Evolutionary conservation across 768 basidiomycete genomes (phyloP), one percentile per base, ranked within the genome.

Genomic region (Filobasidium floriforme): DNA sequence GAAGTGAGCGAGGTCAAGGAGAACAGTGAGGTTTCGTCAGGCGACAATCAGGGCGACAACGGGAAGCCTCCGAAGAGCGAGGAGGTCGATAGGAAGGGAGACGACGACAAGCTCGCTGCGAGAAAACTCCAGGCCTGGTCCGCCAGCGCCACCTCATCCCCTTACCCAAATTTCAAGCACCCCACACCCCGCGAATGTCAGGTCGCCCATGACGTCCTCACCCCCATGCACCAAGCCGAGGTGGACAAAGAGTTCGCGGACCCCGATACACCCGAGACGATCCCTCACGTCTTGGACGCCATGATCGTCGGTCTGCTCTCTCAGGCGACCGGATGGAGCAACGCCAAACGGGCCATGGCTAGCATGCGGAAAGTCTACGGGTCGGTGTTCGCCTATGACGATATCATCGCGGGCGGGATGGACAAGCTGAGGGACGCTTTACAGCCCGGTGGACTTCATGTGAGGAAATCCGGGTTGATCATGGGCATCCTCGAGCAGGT

Each of bases 341-440:
- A 67, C 40, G 66, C 66, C 41, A 67, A 67, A 55, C 61, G 66
- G 32, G 66, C 66, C 37, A 67, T 67, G 52, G 51, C 41, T 10
- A 61, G 60, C 41, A 59, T 67, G 66, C 32, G 24, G 41, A 15
- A 12, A 14, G 44, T 44, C 12, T 67, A 67, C 32, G 66, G 66
- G 15, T 67, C 66, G 37, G 54, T 63, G 19, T 67, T 62, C 55
- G 66, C 66, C 22, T 67, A 63, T 44, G 61, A 67, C 41, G 51
- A 41, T 1, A 67, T 67, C 41, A 24, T 41, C n/a, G 54, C 18
- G 15, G 61, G 62, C n/a, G 66, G 66, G 14, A 26, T 32, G 40
- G 61, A 55, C 26, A 67, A 67, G 60, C 40, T 67, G 41, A 44
- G 49, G 46, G 61, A 32, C 32, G 44, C 55, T 5, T 10, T 67